Evolutionary conservation across 1,139 yeast genomes (phyloP), one percentile per base, ranked within the genome.

Genomic region (Blastobotrys persicus): DNA sequence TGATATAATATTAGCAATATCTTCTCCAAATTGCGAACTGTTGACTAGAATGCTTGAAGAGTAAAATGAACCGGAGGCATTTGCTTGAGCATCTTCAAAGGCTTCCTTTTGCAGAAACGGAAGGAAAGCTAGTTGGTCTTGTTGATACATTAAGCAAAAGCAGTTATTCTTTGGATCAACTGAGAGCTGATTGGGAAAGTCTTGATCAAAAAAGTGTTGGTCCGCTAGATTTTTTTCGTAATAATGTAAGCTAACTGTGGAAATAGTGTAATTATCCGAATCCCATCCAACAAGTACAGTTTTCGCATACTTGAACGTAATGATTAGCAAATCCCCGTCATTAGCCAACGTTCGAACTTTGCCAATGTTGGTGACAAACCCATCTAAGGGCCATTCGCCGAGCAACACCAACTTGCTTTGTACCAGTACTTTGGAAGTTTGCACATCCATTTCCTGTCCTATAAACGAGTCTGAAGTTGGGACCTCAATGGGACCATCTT

Each of bases 201-300:
- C 47, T 75, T 67, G 52, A 69, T 76, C 62, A 76, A 80, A 52
- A 73, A 74, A 38, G 80, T 80, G 50, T 73, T 65, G 49, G 72
- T 76, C 58, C 71, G 78, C 49, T 12, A 86, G 75, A 41, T 82
- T 79, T 48, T 80, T 79, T 62, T 91, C 98, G 66, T 91, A 92
- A 65, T 79, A 88, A 67, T 92, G 99, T 49, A 92, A 73, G 46
- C 96, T 87, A 2, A 81, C 77, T 0, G 97, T 88, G 16, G 78
- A 72, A 12, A 92, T 74, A 0, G 77, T 60, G 53, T 79, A 74
- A 13, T 63, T 65, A 6, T 63, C 68, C 9, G 70, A 69, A 62
- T 88, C 85, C 89, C 96, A 92, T 53, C 76, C 75, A 23, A 92
- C 70, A 37, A 91, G 69, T 1, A 95, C 85, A 47, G 88, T 65